Conservation (phyloP, 495 filamentous ascomycete genomes). For the Lentithecium fluviatile region DNA sequence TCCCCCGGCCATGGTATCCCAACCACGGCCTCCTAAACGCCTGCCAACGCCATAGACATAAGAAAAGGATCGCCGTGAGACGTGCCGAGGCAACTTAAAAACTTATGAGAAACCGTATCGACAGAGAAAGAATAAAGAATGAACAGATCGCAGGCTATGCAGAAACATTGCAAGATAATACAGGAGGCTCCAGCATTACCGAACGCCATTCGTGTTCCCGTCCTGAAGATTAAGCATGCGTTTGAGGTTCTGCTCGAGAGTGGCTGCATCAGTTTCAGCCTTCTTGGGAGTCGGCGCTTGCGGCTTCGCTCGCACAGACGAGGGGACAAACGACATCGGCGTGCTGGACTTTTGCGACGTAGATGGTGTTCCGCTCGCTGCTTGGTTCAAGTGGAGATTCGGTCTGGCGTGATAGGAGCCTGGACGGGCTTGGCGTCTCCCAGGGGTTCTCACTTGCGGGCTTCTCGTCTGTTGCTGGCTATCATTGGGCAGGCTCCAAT, state of each 20-base stretch:
- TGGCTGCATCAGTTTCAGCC: slow-evolving; percentile 6
- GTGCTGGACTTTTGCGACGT: slow-evolving; percentile 1
- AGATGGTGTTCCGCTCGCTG: background rate
- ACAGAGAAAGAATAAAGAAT: background rate
- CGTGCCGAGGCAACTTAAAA: background rate
- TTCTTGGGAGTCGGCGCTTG: slow-evolving; percentile 5
- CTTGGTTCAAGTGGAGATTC: background rate
- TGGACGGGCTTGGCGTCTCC: background rate
- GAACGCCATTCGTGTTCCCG: slow-evolving; percentile 15
- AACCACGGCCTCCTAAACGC: too few species aligned
- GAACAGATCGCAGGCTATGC: background rate
- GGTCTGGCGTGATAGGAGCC: slow-evolving; percentile 21
- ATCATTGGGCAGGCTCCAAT: slow-evolving; percentile 5
- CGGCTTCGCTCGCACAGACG: slow-evolving; percentile 26
- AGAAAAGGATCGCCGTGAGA: too few species aligned
- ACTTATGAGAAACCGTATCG: background rate
- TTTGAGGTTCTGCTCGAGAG: slow-evolving; percentile 27
- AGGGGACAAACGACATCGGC: slow-evolving; percentile 21
- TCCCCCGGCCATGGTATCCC: too few species aligned
- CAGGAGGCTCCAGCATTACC: slow-evolving; percentile 1
- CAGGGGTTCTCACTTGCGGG: background rate
- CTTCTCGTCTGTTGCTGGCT: background rate
- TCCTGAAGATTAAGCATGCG: slow-evolving; percentile 25
- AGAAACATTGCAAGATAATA: background rate
- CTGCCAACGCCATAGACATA: too few species aligned